Evolutionary conservation across 2,329 filamentous ascomycete species (phyloP).

Genomic region (Colletotrichum endophyticum): DNA sequence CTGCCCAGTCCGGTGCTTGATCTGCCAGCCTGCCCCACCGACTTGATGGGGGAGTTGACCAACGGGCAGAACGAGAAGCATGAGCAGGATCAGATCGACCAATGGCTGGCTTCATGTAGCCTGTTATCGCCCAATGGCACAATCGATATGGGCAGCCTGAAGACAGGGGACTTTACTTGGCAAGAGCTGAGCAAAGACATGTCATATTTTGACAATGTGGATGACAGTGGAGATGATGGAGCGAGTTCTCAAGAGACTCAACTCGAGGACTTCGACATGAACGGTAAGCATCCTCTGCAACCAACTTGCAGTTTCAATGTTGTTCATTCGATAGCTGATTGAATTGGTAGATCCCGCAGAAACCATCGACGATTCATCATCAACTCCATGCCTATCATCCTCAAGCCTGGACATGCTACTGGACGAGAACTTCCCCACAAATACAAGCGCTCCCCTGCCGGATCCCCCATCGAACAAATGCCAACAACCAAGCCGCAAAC

Average conservation of each 20-base stretch:
- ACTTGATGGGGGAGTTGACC: background rate
- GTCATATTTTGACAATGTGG: background rate
- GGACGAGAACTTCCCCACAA: background rate
- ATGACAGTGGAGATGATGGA: background rate
- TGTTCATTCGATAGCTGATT: background rate
- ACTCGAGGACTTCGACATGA: background rate
- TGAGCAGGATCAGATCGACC: constrained; percentile 3
- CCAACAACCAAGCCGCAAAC: background rate
- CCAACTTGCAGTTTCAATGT: no score
- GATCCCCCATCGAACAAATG: background rate
- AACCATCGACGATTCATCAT: background rate
- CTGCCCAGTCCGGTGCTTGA: background rate
- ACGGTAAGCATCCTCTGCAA: background rate
- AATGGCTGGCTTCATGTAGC: background rate
- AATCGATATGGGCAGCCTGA: background rate
- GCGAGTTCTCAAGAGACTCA: background rate
- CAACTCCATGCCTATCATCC: background rate
- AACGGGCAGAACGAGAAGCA: background rate
- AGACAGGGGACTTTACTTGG: background rate
- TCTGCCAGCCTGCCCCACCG: background rate
- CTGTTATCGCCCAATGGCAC: background rate
- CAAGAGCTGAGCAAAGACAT: background rate
- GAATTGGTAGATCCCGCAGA: background rate
- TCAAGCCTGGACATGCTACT: background rate
- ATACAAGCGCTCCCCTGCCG: background rate